Evolutionary conservation across 495 filamentous ascomycete species (phyloP).

Genomic region (Lasiosphaeriaceae sp.): DNA sequence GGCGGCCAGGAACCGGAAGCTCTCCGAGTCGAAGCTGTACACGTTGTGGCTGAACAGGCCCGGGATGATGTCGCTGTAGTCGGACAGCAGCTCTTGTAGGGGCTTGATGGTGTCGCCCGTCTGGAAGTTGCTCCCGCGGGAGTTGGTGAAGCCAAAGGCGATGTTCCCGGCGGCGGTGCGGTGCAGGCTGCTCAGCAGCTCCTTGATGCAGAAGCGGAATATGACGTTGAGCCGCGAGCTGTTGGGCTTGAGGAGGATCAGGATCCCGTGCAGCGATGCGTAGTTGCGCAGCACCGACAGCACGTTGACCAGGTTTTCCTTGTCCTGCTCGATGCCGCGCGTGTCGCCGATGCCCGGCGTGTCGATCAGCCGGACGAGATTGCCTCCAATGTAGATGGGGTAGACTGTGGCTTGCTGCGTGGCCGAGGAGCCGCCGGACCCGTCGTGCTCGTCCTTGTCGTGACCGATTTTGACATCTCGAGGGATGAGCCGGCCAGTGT

Average conservation of each 20-base stretch:
- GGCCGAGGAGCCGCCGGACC: not conserved
- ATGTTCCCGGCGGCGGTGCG: slow-evolving; percentile 32
- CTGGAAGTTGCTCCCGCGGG: slow-evolving; percentile 36
- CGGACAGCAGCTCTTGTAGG: slow-evolving; percentile 24
- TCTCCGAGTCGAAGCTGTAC: slow-evolving; percentile 47
- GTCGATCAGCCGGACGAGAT: slow-evolving; percentile 15
- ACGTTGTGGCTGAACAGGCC: slow-evolving; percentile 9
- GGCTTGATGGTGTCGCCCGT: slow-evolving; percentile 40
- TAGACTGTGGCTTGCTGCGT: not conserved
- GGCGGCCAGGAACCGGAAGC: slow-evolving; percentile 43
- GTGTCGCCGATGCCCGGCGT: slow-evolving; percentile 46
- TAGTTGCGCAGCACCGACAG: slow-evolving; percentile 28
- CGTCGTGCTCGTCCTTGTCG: slow-evolving; percentile 23
- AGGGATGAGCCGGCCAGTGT: not conserved
- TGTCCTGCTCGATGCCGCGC: slow-evolving; percentile 31
- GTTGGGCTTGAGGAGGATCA: slow-evolving; percentile 48
- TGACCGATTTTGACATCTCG: slow-evolving; percentile 23
- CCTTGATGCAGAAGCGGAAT: slow-evolving; percentile 40
- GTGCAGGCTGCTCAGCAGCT: slow-evolving; percentile 37
- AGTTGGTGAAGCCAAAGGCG: slow-evolving; percentile 45
- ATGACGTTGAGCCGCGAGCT: slow-evolving; percentile 32
- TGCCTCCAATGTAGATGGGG: not conserved
- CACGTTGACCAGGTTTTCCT: slow-evolving; percentile 43
- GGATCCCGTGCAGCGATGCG: slow-evolving; percentile 38
- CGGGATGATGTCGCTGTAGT: slow-evolving; percentile 24